Conservation (phyloP, 495 filamentous ascomycete genomes). For the Trichocladium antarcticum region DNA sequence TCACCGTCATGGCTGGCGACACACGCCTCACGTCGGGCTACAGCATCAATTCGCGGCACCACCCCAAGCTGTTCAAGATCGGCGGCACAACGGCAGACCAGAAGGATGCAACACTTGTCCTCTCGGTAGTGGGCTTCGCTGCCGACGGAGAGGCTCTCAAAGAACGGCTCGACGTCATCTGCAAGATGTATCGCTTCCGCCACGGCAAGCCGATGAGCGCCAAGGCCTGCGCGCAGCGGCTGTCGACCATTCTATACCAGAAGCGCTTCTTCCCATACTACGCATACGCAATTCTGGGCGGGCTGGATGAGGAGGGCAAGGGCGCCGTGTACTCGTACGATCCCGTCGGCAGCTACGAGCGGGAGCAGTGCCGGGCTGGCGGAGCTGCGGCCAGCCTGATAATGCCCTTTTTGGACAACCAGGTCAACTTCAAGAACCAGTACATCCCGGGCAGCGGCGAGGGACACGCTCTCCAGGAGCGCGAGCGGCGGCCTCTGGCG, state of each 20-base stretch:
- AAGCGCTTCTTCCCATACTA: constrained; percentile 99
- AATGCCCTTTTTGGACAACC: constrained; percentile 98
- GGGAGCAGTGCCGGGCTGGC: constrained; percentile 89
- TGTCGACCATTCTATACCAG: constrained; percentile 87
- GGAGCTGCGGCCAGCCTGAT: constrained; percentile 94
- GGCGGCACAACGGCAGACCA: constrained; percentile 78
- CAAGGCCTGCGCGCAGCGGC: constrained; percentile 80
- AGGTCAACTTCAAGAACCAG: constrained; percentile 99
- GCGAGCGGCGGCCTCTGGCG: constrained; percentile 53
- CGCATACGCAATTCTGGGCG: constrained; percentile 82
- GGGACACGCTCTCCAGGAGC: constrained; percentile 66
- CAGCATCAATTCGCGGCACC: constrained; percentile 93
- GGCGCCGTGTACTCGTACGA: constrained; percentile 96
- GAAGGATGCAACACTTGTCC: constrained; percentile 68
- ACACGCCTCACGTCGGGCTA: constrained; percentile 90
- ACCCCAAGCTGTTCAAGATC: constrained; percentile 93
- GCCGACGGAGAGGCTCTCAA: constrained; percentile 85
- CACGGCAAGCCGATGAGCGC: constrained; percentile 90
- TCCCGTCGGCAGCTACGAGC: constrained; percentile 90
- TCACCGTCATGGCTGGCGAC: constrained; percentile 91
- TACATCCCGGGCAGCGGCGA: constrained; percentile 79
- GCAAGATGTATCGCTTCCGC: constrained; percentile 95
- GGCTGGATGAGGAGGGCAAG: constrained; percentile 87
- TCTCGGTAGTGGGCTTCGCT: constrained; percentile 91
- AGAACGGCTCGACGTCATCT: constrained; percentile 77